Evolutionary conservation across 768 basidiomycete species (phyloP).

Genomic region (Suillus decipiens): DNA sequence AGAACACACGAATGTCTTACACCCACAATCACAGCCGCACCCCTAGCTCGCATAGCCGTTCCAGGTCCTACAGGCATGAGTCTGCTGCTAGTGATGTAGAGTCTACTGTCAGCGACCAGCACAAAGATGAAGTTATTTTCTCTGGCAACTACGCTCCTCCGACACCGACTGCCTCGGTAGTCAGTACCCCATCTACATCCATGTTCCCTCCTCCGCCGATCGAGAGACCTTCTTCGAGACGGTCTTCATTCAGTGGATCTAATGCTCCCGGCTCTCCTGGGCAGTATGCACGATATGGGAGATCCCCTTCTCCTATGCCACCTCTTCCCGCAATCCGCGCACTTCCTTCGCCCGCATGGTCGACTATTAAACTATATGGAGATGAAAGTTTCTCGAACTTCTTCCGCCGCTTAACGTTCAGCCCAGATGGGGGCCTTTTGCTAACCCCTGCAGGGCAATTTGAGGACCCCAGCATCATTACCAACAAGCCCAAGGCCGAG

Average conservation of each 20-base stretch:
- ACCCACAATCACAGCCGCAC: conserved; percentile 66
- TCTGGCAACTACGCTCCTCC: conserved; percentile 42
- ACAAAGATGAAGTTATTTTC: conserved; percentile 43
- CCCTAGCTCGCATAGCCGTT: conserved; percentile 62
- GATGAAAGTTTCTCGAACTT: conserved; percentile 96
- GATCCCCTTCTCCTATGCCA: conserved; percentile 88
- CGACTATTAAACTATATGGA: conserved; percentile 82
- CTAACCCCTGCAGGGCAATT: conserved; percentile 97
- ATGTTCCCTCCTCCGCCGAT: conserved; percentile 48
- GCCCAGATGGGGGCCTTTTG: conserved; percentile 90
- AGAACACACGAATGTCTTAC: conserved; percentile 73
- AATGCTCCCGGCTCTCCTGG: conserved; percentile 77
- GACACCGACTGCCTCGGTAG: conserved; percentile 69
- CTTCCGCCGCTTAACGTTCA: conserved; percentile 92
- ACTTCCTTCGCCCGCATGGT: conserved; percentile 60
- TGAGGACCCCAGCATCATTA: conserved; percentile 76
- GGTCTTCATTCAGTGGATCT: conserved; percentile 74
- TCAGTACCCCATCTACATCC: conserved; percentile 61
- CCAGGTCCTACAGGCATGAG: conserved; percentile 63
- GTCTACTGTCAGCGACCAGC: conserved; percentile 55
- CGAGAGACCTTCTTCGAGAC: conserved; percentile 62
- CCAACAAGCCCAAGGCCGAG: conserved; percentile 35
- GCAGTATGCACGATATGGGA: conserved; percentile 62
- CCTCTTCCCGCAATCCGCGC: conserved; percentile 92
- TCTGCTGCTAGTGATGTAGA: conserved; percentile 82